Evolutionary conservation across 331 rosid genomes (phyloP).

Genomic region (Quercus lobata): DNA sequence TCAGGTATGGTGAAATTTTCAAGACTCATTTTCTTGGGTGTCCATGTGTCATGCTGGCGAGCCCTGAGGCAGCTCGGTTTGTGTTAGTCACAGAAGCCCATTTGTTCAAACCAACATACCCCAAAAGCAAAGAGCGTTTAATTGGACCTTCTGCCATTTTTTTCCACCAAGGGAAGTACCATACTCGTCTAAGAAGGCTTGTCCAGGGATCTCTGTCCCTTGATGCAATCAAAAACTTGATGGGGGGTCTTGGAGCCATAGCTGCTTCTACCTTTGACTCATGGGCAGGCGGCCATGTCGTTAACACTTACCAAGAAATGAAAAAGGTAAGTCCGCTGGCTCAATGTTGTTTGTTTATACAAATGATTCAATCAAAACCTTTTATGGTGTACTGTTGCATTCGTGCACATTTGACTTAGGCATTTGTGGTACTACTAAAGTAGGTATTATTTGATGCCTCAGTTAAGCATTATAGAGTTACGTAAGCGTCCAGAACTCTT

Average conservation of each 20-base stretch:
- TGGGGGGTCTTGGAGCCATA: slow-evolving; percentile 49
- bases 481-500: too few species aligned
- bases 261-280: slow-evolving; percentile 48
- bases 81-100: slow-evolving; percentile 75
- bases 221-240: slow-evolving; percentile 48
- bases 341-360: not conserved
- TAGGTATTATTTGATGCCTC: too few species aligned
- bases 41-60: slow-evolving; percentile 83
- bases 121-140: slow-evolving; percentile 78
- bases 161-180: slow-evolving; percentile 76
- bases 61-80: slow-evolving; percentile 83
- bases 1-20: slow-evolving; percentile 86
- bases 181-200: slow-evolving; percentile 63
- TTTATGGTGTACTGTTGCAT: too few species aligned
- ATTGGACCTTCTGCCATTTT: slow-evolving; percentile 84
- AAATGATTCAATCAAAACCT: too few species aligned
- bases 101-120: slow-evolving; percentile 87
- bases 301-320: slow-evolving; percentile 72
- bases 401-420: too few species aligned
- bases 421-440: too few species aligned
- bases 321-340: slow-evolving; percentile 41
- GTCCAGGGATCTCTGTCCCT: slow-evolving; percentile 58
- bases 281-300: slow-evolving; percentile 46
- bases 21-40: slow-evolving; percentile 85
- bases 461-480: too few species aligned